A percentile compares a stretch with the other conserved stretches of the same genome.
phyloP scores from a whole-genome alignment of 352 stramenopile genomes.

The Pythium myriotylum region DNA sequence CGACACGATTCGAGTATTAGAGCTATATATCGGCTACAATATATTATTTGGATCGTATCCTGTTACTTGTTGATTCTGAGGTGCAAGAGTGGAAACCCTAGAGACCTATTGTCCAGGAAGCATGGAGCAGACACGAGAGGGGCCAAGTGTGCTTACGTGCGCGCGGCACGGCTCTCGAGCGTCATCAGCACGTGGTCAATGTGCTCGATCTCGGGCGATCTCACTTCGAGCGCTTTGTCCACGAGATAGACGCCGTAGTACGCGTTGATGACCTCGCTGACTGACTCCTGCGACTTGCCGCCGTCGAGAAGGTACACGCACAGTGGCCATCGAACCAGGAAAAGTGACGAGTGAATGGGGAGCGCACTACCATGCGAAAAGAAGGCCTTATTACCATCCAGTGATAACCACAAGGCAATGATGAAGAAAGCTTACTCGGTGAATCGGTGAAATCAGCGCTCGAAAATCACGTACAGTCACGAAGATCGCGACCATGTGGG shows the following conservation, averaged over 20 bases:
- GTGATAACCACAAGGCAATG: background rate
- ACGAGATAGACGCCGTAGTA: conserved; percentile 97
- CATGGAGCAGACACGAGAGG: no score
- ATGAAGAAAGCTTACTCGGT: conserved; percentile 43
- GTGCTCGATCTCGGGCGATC: conserved; percentile 71
- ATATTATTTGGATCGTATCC: no score
- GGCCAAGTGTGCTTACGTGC: no score
- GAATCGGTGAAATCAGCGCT: conserved; percentile 62
- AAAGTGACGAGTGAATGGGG: conserved; percentile 92
- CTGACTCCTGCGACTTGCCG: conserved; percentile 96
- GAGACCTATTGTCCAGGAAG: no score
- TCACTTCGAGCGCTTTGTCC: conserved; percentile 77
- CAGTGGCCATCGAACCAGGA: conserved; percentile 97
- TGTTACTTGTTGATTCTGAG: no score
- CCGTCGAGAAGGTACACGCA: conserved; percentile 93
- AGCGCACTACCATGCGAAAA: conserved; percentile 58
- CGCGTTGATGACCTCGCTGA: conserved; percentile 96
- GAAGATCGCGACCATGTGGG: conserved; percentile 75
- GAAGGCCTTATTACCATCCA: background rate
- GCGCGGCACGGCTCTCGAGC: conserved; percentile 92
- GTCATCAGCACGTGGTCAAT: conserved; percentile 92
- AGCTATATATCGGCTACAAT: no score
- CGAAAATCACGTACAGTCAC: conserved; percentile 78
- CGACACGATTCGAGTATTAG: no score
- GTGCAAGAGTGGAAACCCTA: no score